Conservation (phyloP, 2,329 filamentous ascomycete species). For the Colletotrichum sp. region DNA sequence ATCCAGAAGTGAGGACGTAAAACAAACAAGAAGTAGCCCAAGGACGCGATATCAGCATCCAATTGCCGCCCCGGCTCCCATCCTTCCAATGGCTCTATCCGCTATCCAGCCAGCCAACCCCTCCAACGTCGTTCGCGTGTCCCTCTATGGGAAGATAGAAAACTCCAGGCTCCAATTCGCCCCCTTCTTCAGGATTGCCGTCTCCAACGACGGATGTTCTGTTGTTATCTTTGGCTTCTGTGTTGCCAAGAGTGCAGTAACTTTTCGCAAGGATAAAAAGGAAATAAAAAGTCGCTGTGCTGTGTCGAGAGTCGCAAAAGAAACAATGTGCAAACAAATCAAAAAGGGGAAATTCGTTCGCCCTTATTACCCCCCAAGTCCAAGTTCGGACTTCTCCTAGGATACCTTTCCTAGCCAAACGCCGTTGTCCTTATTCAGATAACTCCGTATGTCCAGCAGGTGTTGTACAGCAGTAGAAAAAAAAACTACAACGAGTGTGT, state of each 20-base stretch:
- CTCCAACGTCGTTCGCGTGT: background rate
- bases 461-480: slow-evolving; percentile 8
- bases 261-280: background rate
- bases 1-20: background rate
- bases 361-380: background rate
- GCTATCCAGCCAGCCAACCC: background rate
- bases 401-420: background rate
- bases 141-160: background rate
- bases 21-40: background rate
- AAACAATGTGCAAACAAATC: background rate
- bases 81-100: background rate
- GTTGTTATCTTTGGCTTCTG: background rate
- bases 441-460: slow-evolving; percentile 1
- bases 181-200: background rate
- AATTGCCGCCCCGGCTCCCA: background rate
- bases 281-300: background rate
- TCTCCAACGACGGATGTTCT: background rate
- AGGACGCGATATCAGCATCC: background rate
- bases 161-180: slow-evolving; percentile 17
- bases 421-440: background rate
- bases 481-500: slow-evolving; percentile 21
- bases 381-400: background rate
- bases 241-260: background rate
- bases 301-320: background rate
- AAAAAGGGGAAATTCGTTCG: background rate